Percentiles rank a stretch among this genome's conserved stretches.
phyloP scores from a whole-genome alignment of 2,329 filamentous ascomycete genomes.

The Alternaria consortialis region DNA sequence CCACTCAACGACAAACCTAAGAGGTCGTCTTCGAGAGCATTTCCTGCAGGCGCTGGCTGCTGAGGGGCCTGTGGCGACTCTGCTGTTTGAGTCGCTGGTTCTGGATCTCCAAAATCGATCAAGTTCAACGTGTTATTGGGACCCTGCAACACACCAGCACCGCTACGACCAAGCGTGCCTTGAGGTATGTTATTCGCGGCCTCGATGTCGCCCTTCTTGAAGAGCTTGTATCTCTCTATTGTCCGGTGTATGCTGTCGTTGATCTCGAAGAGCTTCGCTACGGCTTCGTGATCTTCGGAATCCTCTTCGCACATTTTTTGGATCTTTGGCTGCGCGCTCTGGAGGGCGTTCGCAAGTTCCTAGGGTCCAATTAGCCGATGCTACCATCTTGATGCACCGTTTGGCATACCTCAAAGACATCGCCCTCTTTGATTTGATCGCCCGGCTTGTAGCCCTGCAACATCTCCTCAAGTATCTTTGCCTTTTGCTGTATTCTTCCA shows the following conservation, averaged over 20 bases:
- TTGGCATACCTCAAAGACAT: constrained; percentile 68
- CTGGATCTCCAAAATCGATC: constrained; percentile 84
- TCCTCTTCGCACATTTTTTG: constrained; percentile 99
- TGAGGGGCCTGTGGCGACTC: constrained; percentile 51
- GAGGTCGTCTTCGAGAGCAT: constrained; percentile 86
- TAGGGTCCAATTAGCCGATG: constrained; percentile 49
- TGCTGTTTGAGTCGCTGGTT: constrained; percentile 56
- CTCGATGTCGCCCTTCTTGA: constrained; percentile 94
- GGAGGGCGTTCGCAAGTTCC: constrained; percentile 87
- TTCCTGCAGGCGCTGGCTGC: constrained; percentile 61
- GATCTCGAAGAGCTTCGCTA: constrained; percentile 93
- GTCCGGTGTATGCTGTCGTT: constrained; percentile 99
- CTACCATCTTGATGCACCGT: constrained; percentile 34
- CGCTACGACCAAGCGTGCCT: constrained; percentile 75
- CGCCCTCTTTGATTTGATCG: constrained; percentile 76
- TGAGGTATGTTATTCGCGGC: constrained; percentile 83
- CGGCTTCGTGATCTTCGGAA: constrained; percentile 94
- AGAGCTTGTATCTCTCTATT: constrained; percentile 91
- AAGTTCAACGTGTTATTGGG: constrained; percentile 83
- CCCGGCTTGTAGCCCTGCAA: constrained; percentile 83
- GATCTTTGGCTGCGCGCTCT: constrained; percentile 96
- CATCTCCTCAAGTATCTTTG: constrained; percentile 89
- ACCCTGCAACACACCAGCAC: constrained; percentile 70
- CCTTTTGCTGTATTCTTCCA: constrained; percentile 93
- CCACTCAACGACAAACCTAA: constrained; percentile 82